These are phyloP conservation scores for Phytophthora boehmeriae DNA, from an alignment of 352 stramenopile genomes.

Conservation along the genomic window DNA sequence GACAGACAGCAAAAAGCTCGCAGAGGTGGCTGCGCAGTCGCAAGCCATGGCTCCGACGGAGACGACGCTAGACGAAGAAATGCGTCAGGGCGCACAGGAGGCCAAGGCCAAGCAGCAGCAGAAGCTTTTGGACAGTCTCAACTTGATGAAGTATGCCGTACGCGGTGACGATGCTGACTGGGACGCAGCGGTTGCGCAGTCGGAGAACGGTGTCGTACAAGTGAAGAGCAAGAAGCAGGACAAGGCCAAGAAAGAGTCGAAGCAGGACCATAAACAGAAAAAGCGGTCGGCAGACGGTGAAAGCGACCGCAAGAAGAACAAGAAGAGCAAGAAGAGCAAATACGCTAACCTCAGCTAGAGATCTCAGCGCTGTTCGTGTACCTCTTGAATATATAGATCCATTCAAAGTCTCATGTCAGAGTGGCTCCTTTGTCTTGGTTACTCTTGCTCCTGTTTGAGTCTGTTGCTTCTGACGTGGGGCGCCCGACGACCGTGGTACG, in stretches of 20 bases:
- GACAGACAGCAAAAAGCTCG: conserved; percentile 58
- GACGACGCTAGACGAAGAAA: conserved; percentile 83
- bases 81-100: conserved; percentile 73
- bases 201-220: conserved; percentile 31
- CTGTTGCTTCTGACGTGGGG: conserved; percentile 28
- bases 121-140: conserved; percentile 84
- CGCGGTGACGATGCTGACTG: conserved; percentile 94
- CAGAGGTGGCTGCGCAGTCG: conserved; percentile 51
- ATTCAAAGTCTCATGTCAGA: conserved; percentile 7
- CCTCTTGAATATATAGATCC: conserved; percentile 30
- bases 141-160: conserved; percentile 97
- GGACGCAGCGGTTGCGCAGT: conserved; percentile 64
- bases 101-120: conserved; percentile 85
- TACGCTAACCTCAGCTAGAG: conserved; percentile 76
- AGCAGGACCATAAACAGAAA: conserved; percentile 43
- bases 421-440: not conserved
- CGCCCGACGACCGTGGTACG: conserved; percentile 59
- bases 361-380: conserved; percentile 12
- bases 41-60: conserved; percentile 85
- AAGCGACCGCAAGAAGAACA: conserved; percentile 51
- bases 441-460: conserved; percentile 13
- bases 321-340: conserved; percentile 79
- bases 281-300: conserved; percentile 53
- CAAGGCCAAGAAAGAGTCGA: conserved; percentile 82
- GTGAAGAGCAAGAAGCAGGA: conserved; percentile 48